Evolutionary conservation across 192 early-diverging fungal genomes (phyloP).

Genomic region (Mortierella claussenii): DNA sequence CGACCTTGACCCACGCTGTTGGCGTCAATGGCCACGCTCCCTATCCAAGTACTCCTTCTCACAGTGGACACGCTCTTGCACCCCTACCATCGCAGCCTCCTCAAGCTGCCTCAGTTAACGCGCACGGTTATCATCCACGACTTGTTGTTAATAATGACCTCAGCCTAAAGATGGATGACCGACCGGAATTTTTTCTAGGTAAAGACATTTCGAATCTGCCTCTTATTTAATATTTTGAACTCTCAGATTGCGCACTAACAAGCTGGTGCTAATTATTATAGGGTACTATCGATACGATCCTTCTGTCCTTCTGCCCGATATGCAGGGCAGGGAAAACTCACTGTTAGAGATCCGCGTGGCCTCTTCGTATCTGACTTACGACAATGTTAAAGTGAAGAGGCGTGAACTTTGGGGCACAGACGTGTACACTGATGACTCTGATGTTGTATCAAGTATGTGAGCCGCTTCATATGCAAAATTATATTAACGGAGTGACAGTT

Average conservation of each 20-base stretch:
- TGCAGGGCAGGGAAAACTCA: slow-evolving; percentile 63
- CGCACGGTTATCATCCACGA: slow-evolving; percentile 27
- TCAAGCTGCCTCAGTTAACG: no score
- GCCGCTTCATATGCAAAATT: no score
- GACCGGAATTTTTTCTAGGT: slow-evolving; percentile 46
- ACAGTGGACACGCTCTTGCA: no score
- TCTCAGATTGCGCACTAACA: neutral
- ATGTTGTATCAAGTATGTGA: slow-evolving; percentile 80
- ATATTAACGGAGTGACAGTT: no score
- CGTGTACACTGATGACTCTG: slow-evolving; percentile 87
- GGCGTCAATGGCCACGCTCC: slow-evolving; percentile 17
- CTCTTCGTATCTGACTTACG: slow-evolving; percentile 68
- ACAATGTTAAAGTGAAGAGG: slow-evolving; percentile 69
- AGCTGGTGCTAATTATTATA: slow-evolving; percentile 18
- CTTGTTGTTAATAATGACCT: slow-evolving; percentile 53
- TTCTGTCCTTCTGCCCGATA: slow-evolving; percentile 53
- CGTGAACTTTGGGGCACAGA: slow-evolving; percentile 86
- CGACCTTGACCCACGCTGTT: neutral
- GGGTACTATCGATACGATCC: slow-evolving; percentile 62
- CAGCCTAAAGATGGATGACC: slow-evolving; percentile 37
- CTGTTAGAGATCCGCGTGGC: slow-evolving; percentile 75
- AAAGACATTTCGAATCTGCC: neutral
- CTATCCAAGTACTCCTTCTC: neutral
- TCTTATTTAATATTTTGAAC: no score
- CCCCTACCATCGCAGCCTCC: neutral